Conservation (phyloP, 2,329 filamentous ascomycete genomes). For the Chaetomiaceae sp. region DNA sequence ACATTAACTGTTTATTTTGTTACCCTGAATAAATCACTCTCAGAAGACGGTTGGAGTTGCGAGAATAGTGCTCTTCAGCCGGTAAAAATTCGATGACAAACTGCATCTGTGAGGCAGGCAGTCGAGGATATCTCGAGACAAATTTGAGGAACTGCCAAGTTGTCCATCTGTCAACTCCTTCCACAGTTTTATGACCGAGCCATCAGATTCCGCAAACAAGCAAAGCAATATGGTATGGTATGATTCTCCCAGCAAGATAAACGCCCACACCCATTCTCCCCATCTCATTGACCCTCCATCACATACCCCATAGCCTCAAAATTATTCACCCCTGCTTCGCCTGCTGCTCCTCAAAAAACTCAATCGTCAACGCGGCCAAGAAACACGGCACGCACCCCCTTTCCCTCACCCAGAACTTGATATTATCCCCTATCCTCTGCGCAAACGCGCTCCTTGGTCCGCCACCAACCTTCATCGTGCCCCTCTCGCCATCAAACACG, state of each 20-base stretch:
- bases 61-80: too few relatives aligned
- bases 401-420: slow-evolving; percentile 94
- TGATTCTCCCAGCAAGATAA: too few relatives aligned
- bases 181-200: too few relatives aligned
- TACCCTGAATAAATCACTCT: background rate
- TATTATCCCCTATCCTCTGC: slow-evolving; percentile 74
- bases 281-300: background rate
- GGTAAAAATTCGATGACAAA: too few relatives aligned
- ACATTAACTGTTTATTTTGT: background rate
- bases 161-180: too few relatives aligned
- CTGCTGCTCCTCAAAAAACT: slow-evolving; percentile 75
- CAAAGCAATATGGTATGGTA: too few relatives aligned
- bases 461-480: slow-evolving; percentile 96
- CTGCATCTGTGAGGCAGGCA: too few relatives aligned
- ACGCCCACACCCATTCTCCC: background rate
- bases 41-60: too few relatives aligned
- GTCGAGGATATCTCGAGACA: too few relatives aligned
- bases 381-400: slow-evolving; percentile 93
- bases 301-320: too few relatives aligned
- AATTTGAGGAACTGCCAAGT: too few relatives aligned
- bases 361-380: slow-evolving; percentile 81
- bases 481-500: slow-evolving; percentile 87
- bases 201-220: too few relatives aligned
- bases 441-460: slow-evolving; percentile 86
- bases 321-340: background rate